Base-by-base conservation (phyloP, 2,329 filamentous ascomycete species). In the Aspergillus novofumigatus region DNA sequence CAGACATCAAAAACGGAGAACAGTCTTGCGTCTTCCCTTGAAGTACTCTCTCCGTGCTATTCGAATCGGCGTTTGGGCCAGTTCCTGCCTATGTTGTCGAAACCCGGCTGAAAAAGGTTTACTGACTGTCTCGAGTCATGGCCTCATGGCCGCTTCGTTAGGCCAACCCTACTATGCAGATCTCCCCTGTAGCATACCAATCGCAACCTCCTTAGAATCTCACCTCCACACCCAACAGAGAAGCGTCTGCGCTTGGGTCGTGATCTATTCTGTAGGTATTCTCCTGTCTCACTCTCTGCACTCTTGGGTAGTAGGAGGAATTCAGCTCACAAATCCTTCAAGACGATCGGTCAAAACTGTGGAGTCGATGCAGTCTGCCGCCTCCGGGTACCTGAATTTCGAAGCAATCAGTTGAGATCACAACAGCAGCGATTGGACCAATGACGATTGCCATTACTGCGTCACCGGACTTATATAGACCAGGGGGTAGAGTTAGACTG, bases 261-360 rank as follows among this genome's bases (percentile, higher is more conserved):
- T 35, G 29, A 35, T 35, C 29, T 35, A 14, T 11, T 35, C 29
- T 17, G 32, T 17, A 35, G 11, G 14, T 17, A 17, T 2, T 7
- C 14, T 38, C 25, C 48, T 51, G 17, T 51, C 47, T 4, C 28
- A 29, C 28, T 29, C 10, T 26, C 25, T 44, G 45, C 23, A 28
- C 45, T 38, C 21, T 52, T 41, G 32, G 26, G 14, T n/a, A 14
- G 23, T 45, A 48, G 38, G 38, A 48, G 41, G 3, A 7, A 38
- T 35, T 17, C 5, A 17, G 2, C 2, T 17, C 32, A 38, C 14
- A 6, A 17, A 17, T 17, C 14, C 11, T 35, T 3, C 5, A 35
- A 35, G 14, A 1, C 14, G 41, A 51, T 60, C 59, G 59, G 58
- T 58, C 58, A 58, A 60, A 56, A 56, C 38, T 48, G 58, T 58